phyloP scores from a whole-genome alignment of 163 green algal species.

The Dunaliella salina region DNA sequence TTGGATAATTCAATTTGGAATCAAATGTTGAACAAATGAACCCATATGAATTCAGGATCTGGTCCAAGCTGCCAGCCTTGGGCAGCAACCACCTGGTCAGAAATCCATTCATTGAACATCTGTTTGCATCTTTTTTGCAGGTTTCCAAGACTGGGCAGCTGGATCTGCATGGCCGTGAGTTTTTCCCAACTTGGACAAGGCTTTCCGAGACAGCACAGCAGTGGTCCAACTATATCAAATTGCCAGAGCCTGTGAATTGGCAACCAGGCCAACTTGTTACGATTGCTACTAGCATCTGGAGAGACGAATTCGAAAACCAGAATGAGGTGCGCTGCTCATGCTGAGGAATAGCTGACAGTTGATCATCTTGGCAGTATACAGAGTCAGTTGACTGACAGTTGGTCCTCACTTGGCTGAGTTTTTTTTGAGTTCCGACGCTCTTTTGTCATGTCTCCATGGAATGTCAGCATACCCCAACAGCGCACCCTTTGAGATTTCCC shows the following conservation, averaged over 20 bases:
- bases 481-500: not conserved
- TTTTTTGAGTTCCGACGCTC: too few species aligned
- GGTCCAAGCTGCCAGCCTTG: not conserved
- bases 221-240: not conserved
- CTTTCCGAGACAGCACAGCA: constrained; percentile 21
- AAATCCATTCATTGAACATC: too few species aligned
- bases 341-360: too few species aligned
- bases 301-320: constrained; percentile 53
- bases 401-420: too few species aligned
- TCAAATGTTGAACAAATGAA: not conserved
- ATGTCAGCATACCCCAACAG: too few species aligned
- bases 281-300: constrained; percentile 47
- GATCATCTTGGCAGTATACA: too few species aligned
- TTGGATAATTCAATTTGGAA: not conserved
- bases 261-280: constrained; percentile 42
- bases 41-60: not conserved
- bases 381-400: too few species aligned
- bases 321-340: constrained; percentile 17
- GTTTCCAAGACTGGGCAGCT: constrained; percentile 19
- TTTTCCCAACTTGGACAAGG: constrained; percentile 52
- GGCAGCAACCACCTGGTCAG: too few species aligned
- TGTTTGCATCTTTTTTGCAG: not conserved
- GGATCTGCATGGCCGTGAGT: constrained; percentile 47
- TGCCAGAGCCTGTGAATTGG: constrained; percentile 45
- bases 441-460: too few species aligned